Base-by-base conservation (phyloP, 352 stramenopile genomes). In the Phytophthora brassicae region DNA sequence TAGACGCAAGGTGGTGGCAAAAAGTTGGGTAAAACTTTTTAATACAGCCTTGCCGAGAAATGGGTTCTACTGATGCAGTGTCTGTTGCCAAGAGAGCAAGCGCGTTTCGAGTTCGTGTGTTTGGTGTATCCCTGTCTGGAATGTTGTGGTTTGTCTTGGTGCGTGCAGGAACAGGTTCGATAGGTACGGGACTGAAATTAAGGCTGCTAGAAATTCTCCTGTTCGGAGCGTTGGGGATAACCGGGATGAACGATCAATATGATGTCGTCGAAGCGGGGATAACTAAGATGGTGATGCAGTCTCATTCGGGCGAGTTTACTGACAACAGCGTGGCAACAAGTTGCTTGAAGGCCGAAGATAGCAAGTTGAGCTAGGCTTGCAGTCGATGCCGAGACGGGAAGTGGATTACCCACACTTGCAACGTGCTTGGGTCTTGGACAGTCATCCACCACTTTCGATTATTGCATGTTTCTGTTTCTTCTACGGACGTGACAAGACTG, bases 1-100 rank as follows among this genome's bases (percentile, higher is more conserved):
- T 80, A 84, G 70, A 82, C 52, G 73, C 58, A 50, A 72, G 61
- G 55, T 45, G 57, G 49, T 66, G 63, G 52, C 58, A 41, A 66
- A 74, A 79, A 81, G 66, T 74, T 74, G 66, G 61, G 42, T 80
- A 79, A 80, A 73, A 68, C 29, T 77, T 87, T 85, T 70, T 79
- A 89, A 91, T 91, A 88, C 77, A 89, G 72, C 72, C 69, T 83
- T 81, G 77, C 74, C 74, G 74, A 84, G 76, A 84, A 78, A 79
- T 79, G 82, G 82, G 82, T 88, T 89, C 82, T 82, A 78, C 72
- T 77, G 60, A 74, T 73, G 65, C 60, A 60, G 50, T 75, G 63
- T 75, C n/a, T 71, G 46, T 71, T 71, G 51, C 45, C 61, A 66
- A 59, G 48, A 48, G 47, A 73, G 54, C 68, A 73, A 73, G 64